Evolutionary conservation across 257 asterid genomes (phyloP).

Genomic region (Striga asiatica): DNA sequence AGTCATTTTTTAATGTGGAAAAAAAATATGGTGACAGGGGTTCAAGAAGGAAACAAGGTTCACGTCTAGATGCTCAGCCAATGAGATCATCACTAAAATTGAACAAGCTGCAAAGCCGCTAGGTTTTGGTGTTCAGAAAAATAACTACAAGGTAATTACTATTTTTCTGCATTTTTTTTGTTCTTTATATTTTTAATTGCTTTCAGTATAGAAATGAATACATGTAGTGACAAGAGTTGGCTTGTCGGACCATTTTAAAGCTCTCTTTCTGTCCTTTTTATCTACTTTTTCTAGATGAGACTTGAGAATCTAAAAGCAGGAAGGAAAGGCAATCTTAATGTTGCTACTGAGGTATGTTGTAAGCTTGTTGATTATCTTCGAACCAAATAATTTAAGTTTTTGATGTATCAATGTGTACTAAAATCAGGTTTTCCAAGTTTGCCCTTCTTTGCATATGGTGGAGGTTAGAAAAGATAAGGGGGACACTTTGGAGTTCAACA

Average conservation of each 20-base stretch:
- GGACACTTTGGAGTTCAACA: constrained; percentile 49
- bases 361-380: background rate
- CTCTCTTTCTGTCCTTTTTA: background rate
- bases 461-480: constrained; percentile 46
- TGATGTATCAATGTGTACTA: background rate
- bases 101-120: constrained; percentile 91
- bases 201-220: too few species aligned
- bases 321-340: constrained; percentile 84
- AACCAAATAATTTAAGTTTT: background rate
- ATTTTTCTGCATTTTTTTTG: background rate
- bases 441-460: constrained; percentile 40
- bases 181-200: background rate
- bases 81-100: constrained; percentile 69
- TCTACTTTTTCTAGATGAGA: constrained; percentile 64
- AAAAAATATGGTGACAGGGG: constrained; percentile 40
- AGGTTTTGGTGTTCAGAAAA: constrained; percentile 85
- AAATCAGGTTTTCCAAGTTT: constrained; percentile 49
- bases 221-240: too few species aligned
- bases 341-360: constrained; percentile 65
- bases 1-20: background rate
- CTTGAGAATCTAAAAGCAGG: constrained; percentile 83
- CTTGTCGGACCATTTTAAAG: too few species aligned
- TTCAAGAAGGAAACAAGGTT: constrained; percentile 84
- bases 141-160: constrained; percentile 66
- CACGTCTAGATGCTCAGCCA: constrained; percentile 68